Evolutionary conservation across 192 early-diverging fungal species (phyloP), one percentile per base, ranked within the genome.

Genomic region (Spinellus fusiger): DNA sequence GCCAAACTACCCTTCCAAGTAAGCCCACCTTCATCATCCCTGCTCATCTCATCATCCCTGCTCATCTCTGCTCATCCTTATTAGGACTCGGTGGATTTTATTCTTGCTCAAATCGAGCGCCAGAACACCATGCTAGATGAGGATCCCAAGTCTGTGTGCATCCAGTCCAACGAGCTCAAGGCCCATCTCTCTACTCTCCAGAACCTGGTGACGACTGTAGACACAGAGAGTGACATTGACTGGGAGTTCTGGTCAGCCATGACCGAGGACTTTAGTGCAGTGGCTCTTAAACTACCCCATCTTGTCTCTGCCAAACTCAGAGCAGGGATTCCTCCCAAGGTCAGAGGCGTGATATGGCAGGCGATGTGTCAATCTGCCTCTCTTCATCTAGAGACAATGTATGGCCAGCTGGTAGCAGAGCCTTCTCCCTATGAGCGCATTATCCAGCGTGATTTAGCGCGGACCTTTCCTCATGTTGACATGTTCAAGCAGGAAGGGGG

Each of bases 331-430:
- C 95, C 95, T 0, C 66, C 79, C n/a, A 75, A 85, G 38, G 71
- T 98, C 46, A 85, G 95, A 52, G 93, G 93, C 27, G 75, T 88
- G 35, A 84, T 95, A 32, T 96, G 93, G 95, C 92, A 89, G 68
- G 83, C 90, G 38, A 89, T 98, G 85, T 86, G 84, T 35, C 86
- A 88, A 61, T 89, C 89, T 47, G 89, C 90, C 44, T 85, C 82
- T 8, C 83, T 84, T 13, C 82, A 86, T 53, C 74, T 95, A 59
- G 93, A 95, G 73, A 80, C 82, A 4, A 81, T 89, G 47, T 98
- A 93, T 74, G 72, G 82, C 22, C 89, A 87, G 63, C 84, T 98
- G 29, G 56, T 94, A 22, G 64, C 70, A 53, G 86, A 89, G 65
- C 59, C 74, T 25, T 89, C 88, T 35, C 85, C 92, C 12, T 87